A percentile compares a stretch with the other conserved stretches of the same genome.
Conservation (phyloP, 768 basidiomycete genomes). For the Daedaleopsis sinensis region DNA sequence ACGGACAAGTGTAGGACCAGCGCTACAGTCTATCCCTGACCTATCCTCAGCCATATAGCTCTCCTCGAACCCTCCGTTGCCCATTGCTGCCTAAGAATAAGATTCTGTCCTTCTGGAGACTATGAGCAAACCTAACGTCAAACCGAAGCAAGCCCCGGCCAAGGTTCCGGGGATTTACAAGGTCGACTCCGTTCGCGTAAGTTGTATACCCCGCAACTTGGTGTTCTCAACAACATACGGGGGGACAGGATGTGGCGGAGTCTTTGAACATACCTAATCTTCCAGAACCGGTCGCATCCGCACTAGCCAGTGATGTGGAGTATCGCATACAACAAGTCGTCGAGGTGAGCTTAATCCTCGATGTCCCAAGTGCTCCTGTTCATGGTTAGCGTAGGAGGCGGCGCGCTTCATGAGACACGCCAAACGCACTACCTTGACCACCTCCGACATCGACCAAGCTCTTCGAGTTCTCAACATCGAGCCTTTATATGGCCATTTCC, state of each 20-base stretch:
- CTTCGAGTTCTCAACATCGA: conserved; percentile 95
- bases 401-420: conserved; percentile 97
- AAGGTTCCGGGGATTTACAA: conserved; percentile 33
- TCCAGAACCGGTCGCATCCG: conserved; percentile 76
- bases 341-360: conserved; percentile 57
- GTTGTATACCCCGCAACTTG: conserved; percentile 17
- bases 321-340: conserved; percentile 95
- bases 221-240: conserved; percentile 6
- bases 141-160: conserved; percentile 7
- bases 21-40: too few species aligned
- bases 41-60: too few species aligned
- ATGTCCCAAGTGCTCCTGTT: neutral
- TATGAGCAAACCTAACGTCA: conserved; percentile 19
- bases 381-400: conserved; percentile 66
- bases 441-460: conserved; percentile 91
- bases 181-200: conserved; percentile 32
- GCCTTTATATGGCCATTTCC: conserved; percentile 86
- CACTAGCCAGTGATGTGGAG: conserved; percentile 94
- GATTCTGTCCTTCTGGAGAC: too few species aligned
- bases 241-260: conserved; percentile 84
- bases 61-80: too few species aligned
- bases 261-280: conserved; percentile 76
- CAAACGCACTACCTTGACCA: conserved; percentile 85
- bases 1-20: too few species aligned
- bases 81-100: too few species aligned